These are phyloP conservation scores for Kwoniella dejecticola DNA, from an alignment of 768 basidiomycete species.

Conservation along the genomic window DNA sequence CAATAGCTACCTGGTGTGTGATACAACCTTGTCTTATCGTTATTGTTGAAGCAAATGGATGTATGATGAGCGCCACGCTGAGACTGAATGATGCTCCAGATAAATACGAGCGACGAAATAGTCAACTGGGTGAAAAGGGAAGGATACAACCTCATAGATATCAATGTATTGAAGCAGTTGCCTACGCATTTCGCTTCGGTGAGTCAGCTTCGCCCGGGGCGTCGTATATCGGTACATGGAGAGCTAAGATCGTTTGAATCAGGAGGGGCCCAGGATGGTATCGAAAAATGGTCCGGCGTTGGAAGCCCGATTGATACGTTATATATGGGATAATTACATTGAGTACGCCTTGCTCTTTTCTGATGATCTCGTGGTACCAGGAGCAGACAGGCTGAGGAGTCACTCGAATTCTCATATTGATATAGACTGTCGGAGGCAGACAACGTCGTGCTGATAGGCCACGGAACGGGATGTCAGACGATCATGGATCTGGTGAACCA, in stretches of 20 bases:
- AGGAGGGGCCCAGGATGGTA: constrained; percentile 30
- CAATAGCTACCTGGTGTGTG: constrained; percentile 75
- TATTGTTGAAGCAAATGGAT: no score
- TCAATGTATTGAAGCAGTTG: constrained; percentile 67
- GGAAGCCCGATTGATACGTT: constrained; percentile 66
- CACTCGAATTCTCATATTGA: no score
- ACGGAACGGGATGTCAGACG: constrained; percentile 78
- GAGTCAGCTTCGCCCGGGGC: background rate
- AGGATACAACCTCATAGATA: constrained; percentile 76
- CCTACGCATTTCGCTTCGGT: constrained; percentile 32
- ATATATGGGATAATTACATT: constrained; percentile 96
- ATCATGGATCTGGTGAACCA: constrained; percentile 72
- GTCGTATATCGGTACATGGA: background rate
- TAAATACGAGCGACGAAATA: constrained; percentile 79
- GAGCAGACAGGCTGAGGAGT: no score
- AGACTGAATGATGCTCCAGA: constrained; percentile 58
- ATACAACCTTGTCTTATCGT: no score
- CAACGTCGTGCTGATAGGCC: constrained; percentile 78
- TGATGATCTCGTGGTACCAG: no score
- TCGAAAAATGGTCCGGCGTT: constrained; percentile 30
- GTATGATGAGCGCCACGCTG: background rate
- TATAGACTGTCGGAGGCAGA: constrained; percentile 71
- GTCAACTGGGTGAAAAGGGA: constrained; percentile 72
- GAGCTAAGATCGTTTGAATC: background rate
- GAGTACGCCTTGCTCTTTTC: constrained; percentile 62